Percentiles rank a stretch among this genome's conserved stretches.
These are phyloP conservation scores for Zoysia matrella DNA, from an alignment of 202 grass and related monocot species.

Conservation along the genomic window DNA sequence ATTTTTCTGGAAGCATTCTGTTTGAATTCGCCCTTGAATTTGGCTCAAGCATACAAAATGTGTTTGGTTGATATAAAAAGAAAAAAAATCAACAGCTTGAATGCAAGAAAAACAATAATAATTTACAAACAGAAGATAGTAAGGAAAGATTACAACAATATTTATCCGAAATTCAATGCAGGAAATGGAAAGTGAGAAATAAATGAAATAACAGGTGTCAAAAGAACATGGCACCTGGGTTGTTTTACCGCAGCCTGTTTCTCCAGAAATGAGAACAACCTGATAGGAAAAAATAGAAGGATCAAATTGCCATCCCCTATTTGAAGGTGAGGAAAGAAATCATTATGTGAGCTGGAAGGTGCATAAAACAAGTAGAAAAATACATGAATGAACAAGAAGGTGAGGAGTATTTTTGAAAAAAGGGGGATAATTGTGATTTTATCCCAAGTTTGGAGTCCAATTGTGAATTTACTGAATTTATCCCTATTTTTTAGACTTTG, in stretches of 20 bases:
- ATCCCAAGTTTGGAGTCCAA: no score
- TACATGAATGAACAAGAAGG: slow-evolving; percentile 24
- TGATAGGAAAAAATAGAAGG: slow-evolving; percentile 50
- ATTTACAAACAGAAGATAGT: slow-evolving; percentile 4
- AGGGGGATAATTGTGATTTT: background rate
- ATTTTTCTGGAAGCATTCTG: slow-evolving; percentile 26
- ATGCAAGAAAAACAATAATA: no score
- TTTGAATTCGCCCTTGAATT: background rate
- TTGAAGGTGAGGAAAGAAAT: slow-evolving; percentile 15
- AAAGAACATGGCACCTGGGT: slow-evolving; percentile 72
- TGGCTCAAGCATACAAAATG: slow-evolving; percentile 11
- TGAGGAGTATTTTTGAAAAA: background rate
- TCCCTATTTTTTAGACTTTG: no score
- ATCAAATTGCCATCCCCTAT: slow-evolving; percentile 42
- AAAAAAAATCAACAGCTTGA: background rate
- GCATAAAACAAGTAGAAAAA: slow-evolving; percentile 33
- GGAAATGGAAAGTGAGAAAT: background rate
- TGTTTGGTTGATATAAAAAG: slow-evolving; percentile 22
- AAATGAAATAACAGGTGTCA: background rate
- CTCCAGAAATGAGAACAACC: slow-evolving; percentile 98
- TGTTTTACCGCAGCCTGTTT: slow-evolving; percentile 99
- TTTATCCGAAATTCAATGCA: background rate
- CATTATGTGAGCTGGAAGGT: background rate
- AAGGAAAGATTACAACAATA: background rate
- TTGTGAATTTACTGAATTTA: no score